A percentile compares a stretch with the other conserved stretches of the same genome.
These are phyloP conservation scores for Botryosphaeria agaves DNA, from an alignment of 2,329 filamentous ascomycete genomes.

Conservation along the genomic window DNA sequence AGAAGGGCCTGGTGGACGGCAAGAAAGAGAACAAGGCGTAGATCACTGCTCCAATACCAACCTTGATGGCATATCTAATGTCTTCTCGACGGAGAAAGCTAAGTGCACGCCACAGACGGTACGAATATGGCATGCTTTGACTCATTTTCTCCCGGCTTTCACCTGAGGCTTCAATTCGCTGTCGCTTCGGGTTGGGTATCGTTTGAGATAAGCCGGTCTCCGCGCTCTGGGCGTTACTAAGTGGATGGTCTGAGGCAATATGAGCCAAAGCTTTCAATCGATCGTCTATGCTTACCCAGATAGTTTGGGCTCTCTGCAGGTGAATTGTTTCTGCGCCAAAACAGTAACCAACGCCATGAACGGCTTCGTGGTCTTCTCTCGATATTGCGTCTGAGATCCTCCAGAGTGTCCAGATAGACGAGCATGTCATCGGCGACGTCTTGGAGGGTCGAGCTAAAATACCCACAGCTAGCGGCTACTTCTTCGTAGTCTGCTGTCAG, in stretches of 20 bases:
- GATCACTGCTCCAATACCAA: constrained; percentile 73
- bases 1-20: constrained; percentile 57
- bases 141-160: not conserved
- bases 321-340: constrained; percentile 40
- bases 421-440: constrained; percentile 85
- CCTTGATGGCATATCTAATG: constrained; percentile 73
- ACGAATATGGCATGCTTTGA: constrained; percentile 8
- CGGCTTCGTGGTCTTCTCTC: constrained; percentile 43
- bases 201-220: constrained; percentile 9
- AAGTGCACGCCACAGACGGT: constrained; percentile 37
- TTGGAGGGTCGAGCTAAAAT: constrained; percentile 84
- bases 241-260: no score
- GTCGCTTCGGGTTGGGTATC: no score
- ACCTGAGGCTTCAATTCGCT: no score
- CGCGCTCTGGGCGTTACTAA: no score
- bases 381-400: constrained; percentile 58
- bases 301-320: no score
- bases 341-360: constrained; percentile 71
- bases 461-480: constrained; percentile 90
- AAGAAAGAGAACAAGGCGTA: constrained; percentile 86
- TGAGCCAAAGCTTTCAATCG: no score
- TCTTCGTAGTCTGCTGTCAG: constrained; percentile 91
- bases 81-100: constrained; percentile 45
- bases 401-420: constrained; percentile 64
- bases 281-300: no score